phyloP scores from a whole-genome alignment of 192 early-diverging fungal genomes.

The Backusella parvicylindrica region DNA sequence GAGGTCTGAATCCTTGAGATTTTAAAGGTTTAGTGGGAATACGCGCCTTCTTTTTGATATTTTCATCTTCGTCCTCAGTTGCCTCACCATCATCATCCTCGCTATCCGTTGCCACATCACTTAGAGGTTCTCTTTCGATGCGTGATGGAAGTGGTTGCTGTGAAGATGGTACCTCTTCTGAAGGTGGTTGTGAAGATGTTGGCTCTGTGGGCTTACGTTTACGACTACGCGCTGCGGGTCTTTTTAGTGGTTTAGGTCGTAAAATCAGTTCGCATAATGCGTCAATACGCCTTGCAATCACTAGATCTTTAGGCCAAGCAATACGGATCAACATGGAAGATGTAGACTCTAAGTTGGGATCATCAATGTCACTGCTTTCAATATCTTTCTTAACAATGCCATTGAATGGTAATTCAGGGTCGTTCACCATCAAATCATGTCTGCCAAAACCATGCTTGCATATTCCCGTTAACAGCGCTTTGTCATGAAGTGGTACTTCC shows the following conservation, averaged over 20 bases:
- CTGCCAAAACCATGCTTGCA: slow-evolving; percentile 67
- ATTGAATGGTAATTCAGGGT: slow-evolving; percentile 50
- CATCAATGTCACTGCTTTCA: slow-evolving; percentile 11
- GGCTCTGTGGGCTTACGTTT: slow-evolving; percentile 11
- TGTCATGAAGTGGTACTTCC: slow-evolving; percentile 64
- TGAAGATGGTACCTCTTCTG: background rate
- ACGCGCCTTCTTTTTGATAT: background rate
- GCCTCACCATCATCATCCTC: background rate
- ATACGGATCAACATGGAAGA: slow-evolving; percentile 38
- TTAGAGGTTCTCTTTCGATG: background rate
- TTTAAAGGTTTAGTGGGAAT: slow-evolving; percentile 5
- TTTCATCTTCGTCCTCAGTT: background rate
- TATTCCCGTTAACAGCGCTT: slow-evolving; percentile 63
- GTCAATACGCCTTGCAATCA: slow-evolving; percentile 52
- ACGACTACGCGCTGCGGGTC: slow-evolving; percentile 22
- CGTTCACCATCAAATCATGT: slow-evolving; percentile 64
- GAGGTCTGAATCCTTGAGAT: background rate
- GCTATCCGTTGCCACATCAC: slow-evolving; percentile 9
- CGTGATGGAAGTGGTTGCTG: background rate
- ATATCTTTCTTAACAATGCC: slow-evolving; percentile 33
- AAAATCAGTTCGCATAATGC: slow-evolving; percentile 49
- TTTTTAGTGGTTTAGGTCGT: slow-evolving; percentile 42
- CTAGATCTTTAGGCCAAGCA: slow-evolving; percentile 52
- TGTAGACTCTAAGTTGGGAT: slow-evolving; percentile 15
- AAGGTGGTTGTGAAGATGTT: background rate